These are phyloP conservation scores for Colletotrichum brevisporum DNA, from an alignment of 2,329 filamentous ascomycete species.

Conservation along the genomic window DNA sequence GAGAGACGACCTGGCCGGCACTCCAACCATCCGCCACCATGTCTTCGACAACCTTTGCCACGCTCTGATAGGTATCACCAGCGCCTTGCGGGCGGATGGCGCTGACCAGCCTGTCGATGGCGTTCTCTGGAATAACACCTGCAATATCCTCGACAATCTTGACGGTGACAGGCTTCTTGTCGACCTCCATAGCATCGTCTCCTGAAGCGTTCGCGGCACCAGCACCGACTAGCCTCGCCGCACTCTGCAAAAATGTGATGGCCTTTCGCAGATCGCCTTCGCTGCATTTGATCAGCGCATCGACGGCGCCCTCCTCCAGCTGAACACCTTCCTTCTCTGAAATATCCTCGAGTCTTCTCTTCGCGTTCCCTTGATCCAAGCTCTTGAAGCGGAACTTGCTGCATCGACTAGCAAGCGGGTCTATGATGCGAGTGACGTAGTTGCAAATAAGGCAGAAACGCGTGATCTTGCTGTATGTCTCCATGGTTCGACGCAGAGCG, in stretches of 20 bases:
- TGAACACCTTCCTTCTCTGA: constrained; percentile 82
- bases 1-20: constrained; percentile 86
- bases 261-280: constrained; percentile 97
- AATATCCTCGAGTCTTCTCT: constrained; percentile 84
- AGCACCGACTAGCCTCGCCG: constrained; percentile 87
- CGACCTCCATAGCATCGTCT: constrained; percentile 74
- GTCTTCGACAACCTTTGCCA: constrained; percentile 87
- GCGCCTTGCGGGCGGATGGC: constrained; percentile 82
- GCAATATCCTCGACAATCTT: constrained; percentile 94
- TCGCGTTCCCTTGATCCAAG: constrained; percentile 88
- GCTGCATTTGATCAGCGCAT: constrained; percentile 87
- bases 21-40: constrained; percentile 98
- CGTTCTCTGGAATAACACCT: constrained; percentile 86
- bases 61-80: constrained; percentile 76
- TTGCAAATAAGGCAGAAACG: constrained; percentile 98
- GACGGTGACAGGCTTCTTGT: constrained; percentile 77
- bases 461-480: constrained; percentile 96
- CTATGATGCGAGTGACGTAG: constrained; percentile 98
- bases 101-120: constrained; percentile 78
- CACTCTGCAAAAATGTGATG: constrained; percentile 95
- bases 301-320: constrained; percentile 83
- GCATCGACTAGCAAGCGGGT: constrained; percentile 92
- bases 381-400: constrained; percentile 99
- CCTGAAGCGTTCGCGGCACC: constrained; percentile 63
- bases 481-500: constrained; percentile 95